Evolutionary conservation across 192 early-diverging fungal species (phyloP).

Genomic region (Phlyctochytrium planicorne): DNA sequence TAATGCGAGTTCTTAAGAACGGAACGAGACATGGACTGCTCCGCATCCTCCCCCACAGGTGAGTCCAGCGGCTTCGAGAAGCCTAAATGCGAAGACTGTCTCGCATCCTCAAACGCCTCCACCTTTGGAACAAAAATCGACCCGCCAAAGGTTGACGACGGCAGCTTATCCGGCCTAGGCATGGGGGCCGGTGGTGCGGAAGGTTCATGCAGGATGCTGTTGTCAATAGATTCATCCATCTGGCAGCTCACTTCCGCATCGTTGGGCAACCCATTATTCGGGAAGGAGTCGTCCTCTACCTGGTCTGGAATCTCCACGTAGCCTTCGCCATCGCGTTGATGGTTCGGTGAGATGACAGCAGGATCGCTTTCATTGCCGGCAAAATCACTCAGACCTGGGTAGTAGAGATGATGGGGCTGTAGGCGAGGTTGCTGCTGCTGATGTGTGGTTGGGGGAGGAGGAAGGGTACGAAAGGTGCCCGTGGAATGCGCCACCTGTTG

Average conservation of each 20-base stretch:
- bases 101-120: too few species aligned
- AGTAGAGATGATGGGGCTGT: too few species aligned
- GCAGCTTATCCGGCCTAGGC: background rate
- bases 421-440: slow-evolving; percentile 1
- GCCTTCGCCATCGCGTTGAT: too few species aligned
- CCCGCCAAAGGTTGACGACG: background rate
- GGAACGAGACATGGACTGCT: too few species aligned
- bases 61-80: too few species aligned
- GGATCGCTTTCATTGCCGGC: too few species aligned
- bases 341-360: too few species aligned
- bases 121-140: background rate
- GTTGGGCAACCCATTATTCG: background rate
- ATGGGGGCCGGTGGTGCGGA: background rate
- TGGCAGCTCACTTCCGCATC: background rate
- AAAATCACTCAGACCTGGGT: too few species aligned
- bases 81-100: too few species aligned
- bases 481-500: slow-evolving; percentile 2
- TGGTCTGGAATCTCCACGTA: background rate
- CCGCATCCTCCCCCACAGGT: background rate
- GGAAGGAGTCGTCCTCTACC: background rate
- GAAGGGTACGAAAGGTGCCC: background rate
- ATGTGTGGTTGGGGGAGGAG: background rate
- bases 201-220: slow-evolving; percentile 1
- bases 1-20: too few species aligned
- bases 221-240: too few species aligned